Evolutionary conservation across 225 moss, liverwort and hornwort species (phyloP).

Genomic region (Bryum argenteum): DNA sequence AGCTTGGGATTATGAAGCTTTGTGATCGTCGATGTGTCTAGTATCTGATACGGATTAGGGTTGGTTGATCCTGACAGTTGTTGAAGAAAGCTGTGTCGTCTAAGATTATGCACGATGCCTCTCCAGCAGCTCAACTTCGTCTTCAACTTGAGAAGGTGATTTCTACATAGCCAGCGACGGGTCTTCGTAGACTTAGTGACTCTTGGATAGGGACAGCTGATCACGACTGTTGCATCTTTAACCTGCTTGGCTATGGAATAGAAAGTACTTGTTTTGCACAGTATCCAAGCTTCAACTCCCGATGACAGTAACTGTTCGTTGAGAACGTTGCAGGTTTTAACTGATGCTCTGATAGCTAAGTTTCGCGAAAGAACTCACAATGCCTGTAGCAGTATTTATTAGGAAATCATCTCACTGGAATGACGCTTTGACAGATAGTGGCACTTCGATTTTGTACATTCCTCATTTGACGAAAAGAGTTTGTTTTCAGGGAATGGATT

Average conservation of each 20-base stretch:
- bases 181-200: background rate
- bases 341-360: background rate
- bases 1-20: constrained; percentile 1
- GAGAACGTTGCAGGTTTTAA: background rate
- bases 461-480: constrained; percentile 8
- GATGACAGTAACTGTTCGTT: background rate
- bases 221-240: background rate
- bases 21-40: background rate
- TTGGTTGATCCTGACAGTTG: constrained; percentile 49
- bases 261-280: background rate
- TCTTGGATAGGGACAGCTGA: constrained; percentile 1
- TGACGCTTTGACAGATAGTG: background rate
- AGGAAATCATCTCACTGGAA: background rate
- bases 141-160: constrained; percentile 65
- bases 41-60: background rate
- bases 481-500: constrained; percentile 55
- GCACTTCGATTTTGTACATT: background rate
- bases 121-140: constrained; percentile 66
- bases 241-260: background rate
- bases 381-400: background rate
- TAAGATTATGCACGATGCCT: constrained; percentile 52
- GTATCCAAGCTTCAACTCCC: background rate
- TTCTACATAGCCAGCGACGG: background rate
- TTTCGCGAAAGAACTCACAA: background rate
- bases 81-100: constrained; percentile 65